Conservation (phyloP, 2,329 filamentous ascomycete genomes). For the Ceratocystis cacaofunesta region DNA sequence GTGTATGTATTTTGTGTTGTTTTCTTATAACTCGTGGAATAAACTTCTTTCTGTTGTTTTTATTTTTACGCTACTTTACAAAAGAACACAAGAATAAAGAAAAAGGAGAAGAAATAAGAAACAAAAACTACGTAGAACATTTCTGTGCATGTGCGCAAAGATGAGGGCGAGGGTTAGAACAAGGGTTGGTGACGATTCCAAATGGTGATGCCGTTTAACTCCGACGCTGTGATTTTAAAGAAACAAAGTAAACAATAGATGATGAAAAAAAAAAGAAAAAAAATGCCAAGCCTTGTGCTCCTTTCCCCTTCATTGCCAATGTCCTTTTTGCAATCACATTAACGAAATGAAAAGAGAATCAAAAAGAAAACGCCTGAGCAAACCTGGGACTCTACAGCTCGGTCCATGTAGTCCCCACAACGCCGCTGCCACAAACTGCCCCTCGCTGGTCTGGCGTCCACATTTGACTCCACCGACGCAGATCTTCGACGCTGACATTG, state of each 20-base stretch:
- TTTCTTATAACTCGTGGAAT: background rate
- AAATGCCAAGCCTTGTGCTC: background rate
- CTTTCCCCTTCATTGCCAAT: background rate
- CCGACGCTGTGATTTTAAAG: background rate
- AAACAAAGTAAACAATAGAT: background rate
- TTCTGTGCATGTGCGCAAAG: background rate
- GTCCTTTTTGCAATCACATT: background rate
- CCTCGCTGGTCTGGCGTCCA: slow-evolving; percentile 19
- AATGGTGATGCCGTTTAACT: background rate
- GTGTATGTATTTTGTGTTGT: background rate
- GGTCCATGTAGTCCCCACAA: slow-evolving; percentile 9
- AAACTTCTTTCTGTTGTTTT: background rate
- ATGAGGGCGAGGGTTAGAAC: background rate
- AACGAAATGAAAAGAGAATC: background rate
- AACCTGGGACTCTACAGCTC: slow-evolving; percentile 3
- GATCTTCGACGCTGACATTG: slow-evolving; percentile 38
- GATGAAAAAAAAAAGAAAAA: background rate
- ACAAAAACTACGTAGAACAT: background rate
- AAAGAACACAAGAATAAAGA: too few species aligned
- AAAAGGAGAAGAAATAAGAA: background rate
- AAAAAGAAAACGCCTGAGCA: background rate
- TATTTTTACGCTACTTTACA: background rate
- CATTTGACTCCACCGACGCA: slow-evolving; percentile 20
- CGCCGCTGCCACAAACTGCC: slow-evolving; percentile 16
- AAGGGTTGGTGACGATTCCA: background rate